Conservation (phyloP, 768 basidiomycete genomes). For the Mrakia blollopis region DNA sequence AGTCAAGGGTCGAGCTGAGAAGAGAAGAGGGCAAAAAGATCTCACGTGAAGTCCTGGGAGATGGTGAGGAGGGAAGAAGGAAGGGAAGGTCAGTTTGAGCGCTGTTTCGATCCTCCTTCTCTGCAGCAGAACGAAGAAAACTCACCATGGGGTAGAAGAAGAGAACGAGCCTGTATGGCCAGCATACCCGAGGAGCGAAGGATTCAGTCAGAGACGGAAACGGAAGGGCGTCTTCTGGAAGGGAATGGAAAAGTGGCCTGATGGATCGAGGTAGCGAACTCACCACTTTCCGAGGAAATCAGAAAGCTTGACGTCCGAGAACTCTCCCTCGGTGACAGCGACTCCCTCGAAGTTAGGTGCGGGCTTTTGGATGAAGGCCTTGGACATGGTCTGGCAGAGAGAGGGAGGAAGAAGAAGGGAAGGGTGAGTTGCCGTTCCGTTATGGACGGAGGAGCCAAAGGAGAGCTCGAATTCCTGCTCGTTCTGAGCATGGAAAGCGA, state of each 20-base stretch:
- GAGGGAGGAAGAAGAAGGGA: background rate
- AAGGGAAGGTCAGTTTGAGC: background rate
- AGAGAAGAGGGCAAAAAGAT: background rate
- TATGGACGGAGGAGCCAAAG: too few relatives aligned
- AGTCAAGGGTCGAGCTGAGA: background rate
- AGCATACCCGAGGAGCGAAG: background rate
- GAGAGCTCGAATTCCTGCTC: too few relatives aligned
- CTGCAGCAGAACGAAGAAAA: background rate
- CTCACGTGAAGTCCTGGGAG: constrained; percentile 24
- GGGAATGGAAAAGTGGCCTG: constrained; percentile 35
- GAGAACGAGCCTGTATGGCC: constrained; percentile 68
- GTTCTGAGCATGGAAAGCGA: too few relatives aligned
- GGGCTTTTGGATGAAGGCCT: constrained; percentile 28
- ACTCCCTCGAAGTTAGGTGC: constrained; percentile 43
- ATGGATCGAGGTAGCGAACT: constrained; percentile 77
- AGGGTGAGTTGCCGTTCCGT: too few relatives aligned
- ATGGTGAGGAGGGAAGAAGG: background rate
- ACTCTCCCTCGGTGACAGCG: constrained; percentile 68
- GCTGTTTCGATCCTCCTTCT: background rate
- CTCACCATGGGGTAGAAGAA: constrained; percentile 86
- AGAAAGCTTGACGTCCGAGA: constrained; percentile 68
- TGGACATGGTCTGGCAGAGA: constrained; percentile 11
- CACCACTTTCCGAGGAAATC: constrained; percentile 83
- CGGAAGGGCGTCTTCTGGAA: constrained; percentile 28
- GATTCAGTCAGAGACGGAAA: background rate